Base-by-base conservation (phyloP, 1,284 basidiomycete genomes). In the Rhodotorula sp. region DNA sequence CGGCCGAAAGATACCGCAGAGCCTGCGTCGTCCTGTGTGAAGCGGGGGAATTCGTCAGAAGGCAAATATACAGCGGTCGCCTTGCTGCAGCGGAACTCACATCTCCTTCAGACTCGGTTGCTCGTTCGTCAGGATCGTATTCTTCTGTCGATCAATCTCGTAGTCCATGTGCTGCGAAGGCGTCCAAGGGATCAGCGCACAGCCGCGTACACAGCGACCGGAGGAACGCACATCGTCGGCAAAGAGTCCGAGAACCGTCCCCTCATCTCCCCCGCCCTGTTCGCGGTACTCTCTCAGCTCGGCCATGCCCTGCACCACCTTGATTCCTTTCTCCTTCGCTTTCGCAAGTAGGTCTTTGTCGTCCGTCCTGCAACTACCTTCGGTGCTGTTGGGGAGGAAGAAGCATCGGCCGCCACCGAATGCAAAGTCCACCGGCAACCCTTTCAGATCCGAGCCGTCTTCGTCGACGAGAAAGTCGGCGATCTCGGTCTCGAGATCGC, bases 381-480 rank as follows among this genome's bases (percentile, higher is more conserved):
- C 37, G 33, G 73, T 74, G 0, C 78, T 67, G 14, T 77, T 78
- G 44, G 80, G 80, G 24, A 80, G 62, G 70, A 82, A 82, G 69
- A 77, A 79, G 64, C 81, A 80, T 18, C 73, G 75, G 1, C 81
- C 81, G 1, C 81, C 81, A 4, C 81, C 81, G 44, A 82, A 78
- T 30, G 81, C 81, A 12, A 81, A 66, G 66, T 82, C 81, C 3
- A 82, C 77, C 4, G 60, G 64, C 48, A 53, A 2, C 70, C 46
- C 72, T 26, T 68, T 55, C 20, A 55, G 64, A 15, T 71, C 75
- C 6, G 70, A 54, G 7, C 76, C 76, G 6, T 55, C 66, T 42
- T 67, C 66, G n/a, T 55, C 66, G 30, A 75, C 68, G 18, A 77
- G 67, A 33, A 77, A 77, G 29, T 49, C 54, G 17, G 77, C 77